A percentile compares a stretch with the other conserved stretches of the same genome.
Evolutionary conservation across 257 asterid genomes (phyloP).

Genomic region (Haberlea rhodopensis): DNA sequence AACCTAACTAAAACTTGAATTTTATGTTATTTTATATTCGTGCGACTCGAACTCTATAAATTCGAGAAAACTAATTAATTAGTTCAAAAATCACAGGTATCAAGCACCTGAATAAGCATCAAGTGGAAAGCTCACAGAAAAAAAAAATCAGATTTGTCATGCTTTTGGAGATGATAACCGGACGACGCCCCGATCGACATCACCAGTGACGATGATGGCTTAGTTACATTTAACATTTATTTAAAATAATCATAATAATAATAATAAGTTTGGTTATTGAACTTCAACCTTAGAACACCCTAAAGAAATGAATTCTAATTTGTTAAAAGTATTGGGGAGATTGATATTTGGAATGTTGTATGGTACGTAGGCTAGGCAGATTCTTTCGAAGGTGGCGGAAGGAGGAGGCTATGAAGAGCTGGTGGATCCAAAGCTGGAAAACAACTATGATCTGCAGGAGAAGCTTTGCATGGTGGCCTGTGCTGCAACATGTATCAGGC

Average conservation of each 20-base stretch:
- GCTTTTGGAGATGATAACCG: constrained; percentile 82
- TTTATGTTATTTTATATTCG: neutral
- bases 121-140: constrained; percentile 83
- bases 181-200: constrained; percentile 72
- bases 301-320: neutral
- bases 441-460: constrained; percentile 59
- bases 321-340: neutral
- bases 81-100: constrained; percentile 37
- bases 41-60: neutral
- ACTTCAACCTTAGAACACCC: no score
- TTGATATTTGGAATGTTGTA: neutral
- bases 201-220: constrained; percentile 57
- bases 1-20: neutral
- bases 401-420: constrained; percentile 63
- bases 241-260: no score
- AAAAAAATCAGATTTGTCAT: constrained; percentile 81
- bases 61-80: neutral
- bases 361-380: constrained; percentile 65
- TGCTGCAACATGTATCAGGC: constrained; percentile 69
- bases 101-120: constrained; percentile 95
- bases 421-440: constrained; percentile 64
- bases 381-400: constrained; percentile 38
- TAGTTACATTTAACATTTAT: no score
- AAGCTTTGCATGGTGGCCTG: constrained; percentile 74
- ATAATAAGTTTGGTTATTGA: constrained; percentile 98